Conservation (phyloP, 148 eudicot genomes). For the Rhododendron molle region DNA sequence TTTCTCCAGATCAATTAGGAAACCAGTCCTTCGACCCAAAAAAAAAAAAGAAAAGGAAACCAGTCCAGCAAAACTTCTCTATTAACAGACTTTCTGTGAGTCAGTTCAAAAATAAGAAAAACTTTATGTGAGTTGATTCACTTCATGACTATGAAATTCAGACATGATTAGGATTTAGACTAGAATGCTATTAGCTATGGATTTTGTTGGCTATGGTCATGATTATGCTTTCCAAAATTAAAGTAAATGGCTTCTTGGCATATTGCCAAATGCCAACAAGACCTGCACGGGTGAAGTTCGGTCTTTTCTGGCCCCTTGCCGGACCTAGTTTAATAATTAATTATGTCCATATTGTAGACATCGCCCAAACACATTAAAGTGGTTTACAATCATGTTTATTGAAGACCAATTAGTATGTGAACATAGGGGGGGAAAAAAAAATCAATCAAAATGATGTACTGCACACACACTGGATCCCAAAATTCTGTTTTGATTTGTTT, state of each 20-base stretch:
- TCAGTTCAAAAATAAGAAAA: not conserved
- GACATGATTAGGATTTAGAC: not conserved
- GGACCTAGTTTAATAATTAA: not conserved
- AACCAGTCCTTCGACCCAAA: no score
- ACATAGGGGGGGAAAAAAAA: no score
- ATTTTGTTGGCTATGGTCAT: not conserved
- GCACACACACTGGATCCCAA: no score
- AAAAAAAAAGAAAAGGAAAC: no score
- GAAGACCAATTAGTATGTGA: no score
- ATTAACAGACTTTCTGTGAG: not conserved
- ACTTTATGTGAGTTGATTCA: not conserved
- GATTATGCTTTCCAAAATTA: not conserved
- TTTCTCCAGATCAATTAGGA: not conserved
- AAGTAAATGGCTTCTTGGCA: not conserved
- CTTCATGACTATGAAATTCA: not conserved
- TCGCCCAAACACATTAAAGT: no score
- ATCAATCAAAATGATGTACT: no score
- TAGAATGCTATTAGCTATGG: not conserved
- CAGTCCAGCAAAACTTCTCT: not conserved
- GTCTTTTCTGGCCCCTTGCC: not conserved
- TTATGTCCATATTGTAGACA: not conserved
- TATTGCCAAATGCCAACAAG: not conserved
- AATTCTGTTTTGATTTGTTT: no score
- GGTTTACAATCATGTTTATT: no score
- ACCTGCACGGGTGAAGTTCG: not conserved